Evolutionary conservation across 1,139 yeast genomes (phyloP).

Genomic region (Candida sojae): DNA sequence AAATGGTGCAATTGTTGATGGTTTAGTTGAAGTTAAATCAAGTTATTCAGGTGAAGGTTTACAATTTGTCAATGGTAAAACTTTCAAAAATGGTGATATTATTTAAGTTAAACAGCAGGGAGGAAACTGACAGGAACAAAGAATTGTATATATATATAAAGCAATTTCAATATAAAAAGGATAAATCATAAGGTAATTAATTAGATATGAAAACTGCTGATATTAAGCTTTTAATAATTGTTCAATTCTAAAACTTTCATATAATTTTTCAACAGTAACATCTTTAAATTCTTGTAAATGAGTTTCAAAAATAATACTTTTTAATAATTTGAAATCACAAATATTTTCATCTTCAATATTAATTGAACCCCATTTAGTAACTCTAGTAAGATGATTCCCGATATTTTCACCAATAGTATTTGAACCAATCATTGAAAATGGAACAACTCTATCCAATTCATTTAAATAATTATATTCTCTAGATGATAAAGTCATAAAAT

Average conservation of each 20-base stretch:
- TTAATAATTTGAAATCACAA: slow-evolving; percentile 59
- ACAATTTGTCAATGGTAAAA: slow-evolving; percentile 54
- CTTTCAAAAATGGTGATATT: slow-evolving; percentile 44
- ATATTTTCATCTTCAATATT: slow-evolving; percentile 48
- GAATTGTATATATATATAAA: neutral
- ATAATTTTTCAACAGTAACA: slow-evolving; percentile 57
- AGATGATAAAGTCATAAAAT: slow-evolving; percentile 6
- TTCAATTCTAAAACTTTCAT: slow-evolving; percentile 58
- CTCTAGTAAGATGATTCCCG: slow-evolving; percentile 11
- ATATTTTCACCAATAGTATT: slow-evolving; percentile 3
- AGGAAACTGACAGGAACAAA: neutral
- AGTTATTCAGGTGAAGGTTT: slow-evolving; percentile 89
- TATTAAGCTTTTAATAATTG: slow-evolving; percentile 11
- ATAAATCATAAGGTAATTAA: too few species aligned
- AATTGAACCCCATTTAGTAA: slow-evolving; percentile 19
- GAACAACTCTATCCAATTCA: slow-evolving; percentile 18
- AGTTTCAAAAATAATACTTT: slow-evolving; percentile 61
- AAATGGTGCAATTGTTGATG: slow-evolving; percentile 64
- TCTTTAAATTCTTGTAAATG: slow-evolving; percentile 71
- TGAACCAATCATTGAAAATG: slow-evolving; percentile 24
- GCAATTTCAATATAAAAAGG: neutral
- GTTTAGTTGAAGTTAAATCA: slow-evolving; percentile 73
- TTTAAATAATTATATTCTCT: slow-evolving; percentile 15
- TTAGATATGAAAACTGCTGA: too few species aligned
- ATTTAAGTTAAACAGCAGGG: slow-evolving; percentile 19